Percentiles rank a stretch among this genome's conserved stretches.
These are phyloP conservation scores for Neurospora sp. DNA, from an alignment of 495 filamentous ascomycete species.

Conservation along the genomic window DNA sequence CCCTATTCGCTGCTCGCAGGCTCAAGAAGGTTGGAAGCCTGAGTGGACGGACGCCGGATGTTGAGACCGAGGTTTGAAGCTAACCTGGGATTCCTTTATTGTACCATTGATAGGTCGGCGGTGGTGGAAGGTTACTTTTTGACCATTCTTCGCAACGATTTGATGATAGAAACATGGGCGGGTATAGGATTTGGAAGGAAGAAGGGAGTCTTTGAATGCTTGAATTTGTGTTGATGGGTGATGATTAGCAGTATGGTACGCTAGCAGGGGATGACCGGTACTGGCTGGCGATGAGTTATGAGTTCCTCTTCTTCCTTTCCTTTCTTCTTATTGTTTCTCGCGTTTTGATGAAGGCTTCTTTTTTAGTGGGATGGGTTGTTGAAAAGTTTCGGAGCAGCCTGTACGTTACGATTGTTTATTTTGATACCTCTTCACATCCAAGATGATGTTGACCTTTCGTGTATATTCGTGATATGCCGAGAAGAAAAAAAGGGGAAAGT, in stretches of 20 bases:
- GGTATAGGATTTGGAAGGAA: neutral
- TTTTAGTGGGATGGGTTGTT: neutral
- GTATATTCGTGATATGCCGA: neutral
- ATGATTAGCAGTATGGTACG: neutral
- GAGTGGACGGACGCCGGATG: slow-evolving; percentile 55
- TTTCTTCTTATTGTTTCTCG: neutral
- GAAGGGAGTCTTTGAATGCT: neutral
- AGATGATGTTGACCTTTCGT: neutral
- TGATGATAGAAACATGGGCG: neutral
- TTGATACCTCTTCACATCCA: neutral
- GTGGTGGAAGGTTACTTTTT: neutral
- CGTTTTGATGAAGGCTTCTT: neutral
- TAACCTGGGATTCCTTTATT: neutral
- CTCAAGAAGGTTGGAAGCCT: slow-evolving; percentile 45
- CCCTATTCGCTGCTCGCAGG: slow-evolving; percentile 48
- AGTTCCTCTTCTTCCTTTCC: neutral
- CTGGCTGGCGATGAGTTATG: neutral
- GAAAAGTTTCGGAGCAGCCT: neutral
- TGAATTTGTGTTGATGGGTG: neutral
- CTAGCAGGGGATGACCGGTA: neutral
- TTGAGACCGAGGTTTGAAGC: slow-evolving; percentile 51
- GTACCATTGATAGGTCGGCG: neutral
- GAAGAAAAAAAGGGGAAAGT: neutral
- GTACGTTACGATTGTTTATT: neutral
- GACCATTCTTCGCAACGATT: neutral